Evolutionary conservation across 2,329 filamentous ascomycete genomes (phyloP), one percentile per base, ranked within the genome.

Genomic region (Cladosporium cucumerinum): DNA sequence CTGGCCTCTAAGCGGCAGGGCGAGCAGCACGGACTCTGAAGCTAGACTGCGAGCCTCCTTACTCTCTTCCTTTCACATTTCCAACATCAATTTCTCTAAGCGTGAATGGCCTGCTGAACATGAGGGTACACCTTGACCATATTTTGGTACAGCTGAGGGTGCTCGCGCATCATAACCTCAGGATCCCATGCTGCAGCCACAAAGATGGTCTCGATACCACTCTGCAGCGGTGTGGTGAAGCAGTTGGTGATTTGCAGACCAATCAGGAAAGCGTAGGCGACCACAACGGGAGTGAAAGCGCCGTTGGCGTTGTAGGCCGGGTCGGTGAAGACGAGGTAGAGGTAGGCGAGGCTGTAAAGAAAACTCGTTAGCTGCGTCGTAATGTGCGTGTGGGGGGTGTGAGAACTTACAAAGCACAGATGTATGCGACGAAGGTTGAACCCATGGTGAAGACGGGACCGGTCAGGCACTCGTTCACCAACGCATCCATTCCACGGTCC

Each of bases 151-250:
- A 98, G 79, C 67, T 96, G 92, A 0, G 88, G 87, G 76, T 97
- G 93, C 64, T 95, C 88, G 49, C 86, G 82, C 75, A 92, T 89
- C 81, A 97, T 80, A 10, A 94, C 90, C 73, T 90, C 84, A 10
- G 85, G 85, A 74, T 87, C 85, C 85, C 85, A 88, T 1, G 84
- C 86, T 76, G 83, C 84, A 2, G 92, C 93, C 0, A 97, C 92
- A 71, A 97, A 97, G 67, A 97, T 91, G 0, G 93, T 96, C 70
- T 96, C 91, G 68, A 96, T 87, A n/a, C 94, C 94, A 72, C 89
- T 93, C 68, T 89, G 89, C 64, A 98, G 82, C 0, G 94, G 94
- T 0, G 91, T 94, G 36, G 94, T 91, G 79, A 97, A 96, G 68
- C 96, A 86, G 76, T 96, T 90, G 75, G 89, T 90, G 66, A 97